These are phyloP conservation scores for Adansonia madagascariensis DNA, from an alignment of 441 rosid species.

Conservation along the genomic window DNA sequence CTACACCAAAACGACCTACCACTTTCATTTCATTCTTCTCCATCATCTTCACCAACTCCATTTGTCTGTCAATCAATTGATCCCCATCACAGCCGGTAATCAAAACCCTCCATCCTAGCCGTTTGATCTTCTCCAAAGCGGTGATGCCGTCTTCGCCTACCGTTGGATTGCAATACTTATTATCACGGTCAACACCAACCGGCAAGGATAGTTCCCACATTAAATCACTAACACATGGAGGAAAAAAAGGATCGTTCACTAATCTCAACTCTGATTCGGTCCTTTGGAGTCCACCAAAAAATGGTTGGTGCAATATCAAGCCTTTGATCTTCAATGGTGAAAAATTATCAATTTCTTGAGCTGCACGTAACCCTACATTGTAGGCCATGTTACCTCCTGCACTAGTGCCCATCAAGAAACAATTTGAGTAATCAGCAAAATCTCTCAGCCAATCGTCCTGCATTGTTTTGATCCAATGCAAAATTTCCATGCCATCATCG, in stretches of 20 bases:
- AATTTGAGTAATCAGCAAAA: constrained; percentile 33
- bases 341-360: background rate
- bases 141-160: background rate
- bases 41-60: constrained; percentile 14
- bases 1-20: constrained; percentile 4
- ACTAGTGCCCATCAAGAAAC: constrained; percentile 49
- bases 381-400: constrained; percentile 45
- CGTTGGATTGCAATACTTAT: constrained; percentile 49
- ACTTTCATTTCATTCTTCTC: background rate
- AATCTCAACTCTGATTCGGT: constrained; percentile 38
- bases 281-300: constrained; percentile 44
- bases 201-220: constrained; percentile 47
- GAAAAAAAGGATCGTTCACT: constrained; percentile 18
- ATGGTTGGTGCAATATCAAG: constrained; percentile 47
- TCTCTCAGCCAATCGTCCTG: constrained; percentile 38
- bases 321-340: constrained; percentile 45
- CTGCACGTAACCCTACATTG: constrained; percentile 32
- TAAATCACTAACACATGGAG: constrained; percentile 26
- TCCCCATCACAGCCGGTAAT: constrained; percentile 6
- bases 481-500: constrained; percentile 46
- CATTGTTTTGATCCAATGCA: constrained; percentile 37
- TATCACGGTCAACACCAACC: constrained; percentile 41
- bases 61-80: background rate
- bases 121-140: constrained; percentile 20
- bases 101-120: constrained; percentile 3